Evolutionary conservation across 352 stramenopile species (phyloP).

Genomic region (Elongisporangium undulatum): DNA sequence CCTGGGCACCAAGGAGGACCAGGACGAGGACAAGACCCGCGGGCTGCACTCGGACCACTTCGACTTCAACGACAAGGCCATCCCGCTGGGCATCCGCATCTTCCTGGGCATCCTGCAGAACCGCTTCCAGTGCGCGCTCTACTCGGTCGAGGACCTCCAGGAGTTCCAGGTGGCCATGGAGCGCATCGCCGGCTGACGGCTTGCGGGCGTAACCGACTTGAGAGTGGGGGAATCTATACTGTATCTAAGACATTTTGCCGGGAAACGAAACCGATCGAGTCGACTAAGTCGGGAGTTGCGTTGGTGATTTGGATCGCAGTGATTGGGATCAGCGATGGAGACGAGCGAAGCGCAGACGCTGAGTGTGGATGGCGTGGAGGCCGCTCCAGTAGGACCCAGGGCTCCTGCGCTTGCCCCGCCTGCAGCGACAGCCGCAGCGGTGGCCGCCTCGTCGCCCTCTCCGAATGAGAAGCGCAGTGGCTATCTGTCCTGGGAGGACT

Average conservation of each 20-base stretch:
- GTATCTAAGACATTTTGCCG: not conserved
- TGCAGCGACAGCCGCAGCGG: not conserved
- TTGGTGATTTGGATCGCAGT: not conserved
- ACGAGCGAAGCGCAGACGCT: not conserved
- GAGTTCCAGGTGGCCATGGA: conserved; percentile 77
- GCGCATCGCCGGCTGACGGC: conserved; percentile 25
- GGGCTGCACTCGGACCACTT: conserved; percentile 77
- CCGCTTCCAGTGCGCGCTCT: conserved; percentile 60
- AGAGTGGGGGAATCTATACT: not conserved
- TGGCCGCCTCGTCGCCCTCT: not conserved
- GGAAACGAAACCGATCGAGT: not conserved
- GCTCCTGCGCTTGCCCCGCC: no score
- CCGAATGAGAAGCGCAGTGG: conserved; percentile 59
- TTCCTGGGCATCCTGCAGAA: conserved; percentile 73
- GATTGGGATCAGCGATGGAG: conserved; percentile 3
- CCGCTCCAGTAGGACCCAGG: no score
- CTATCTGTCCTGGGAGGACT: conserved; percentile 98
- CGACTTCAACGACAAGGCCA: conserved; percentile 85
- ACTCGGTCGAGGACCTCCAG: conserved; percentile 66
- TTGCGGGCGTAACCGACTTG: not conserved
- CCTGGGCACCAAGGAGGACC: conserved; percentile 70
- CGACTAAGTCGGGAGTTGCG: not conserved
- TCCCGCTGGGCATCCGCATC: conserved; percentile 74
- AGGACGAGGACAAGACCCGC: conserved; percentile 45
- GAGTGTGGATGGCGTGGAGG: not conserved